These are phyloP conservation scores for Cylindricascospora bacillispora DNA, from an alignment of 1,139 yeast species.

Conservation along the genomic window DNA sequence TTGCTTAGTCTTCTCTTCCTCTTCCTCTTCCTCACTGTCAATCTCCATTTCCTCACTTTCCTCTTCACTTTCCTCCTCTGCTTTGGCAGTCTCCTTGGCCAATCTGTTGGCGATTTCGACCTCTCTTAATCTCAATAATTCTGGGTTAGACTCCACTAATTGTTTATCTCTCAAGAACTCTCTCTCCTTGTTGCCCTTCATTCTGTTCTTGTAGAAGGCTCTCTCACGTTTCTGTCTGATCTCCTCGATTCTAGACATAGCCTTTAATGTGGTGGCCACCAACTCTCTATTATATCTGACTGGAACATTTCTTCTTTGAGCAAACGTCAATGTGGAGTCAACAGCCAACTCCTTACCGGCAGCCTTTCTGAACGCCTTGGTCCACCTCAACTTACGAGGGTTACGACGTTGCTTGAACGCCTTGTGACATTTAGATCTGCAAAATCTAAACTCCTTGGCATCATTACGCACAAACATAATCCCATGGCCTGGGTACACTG, in stretches of 20 bases:
- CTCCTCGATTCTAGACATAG: slow-evolving; percentile 93
- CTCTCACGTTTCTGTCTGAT: slow-evolving; percentile 94
- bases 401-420: slow-evolving; percentile 96
- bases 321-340: slow-evolving; percentile 90
- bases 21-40: slow-evolving; percentile 32
- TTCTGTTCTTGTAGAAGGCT: slow-evolving; percentile 98
- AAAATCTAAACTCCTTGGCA: slow-evolving; percentile 92
- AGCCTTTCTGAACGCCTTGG: slow-evolving; percentile 97
- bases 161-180: slow-evolving; percentile 77
- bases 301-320: slow-evolving; percentile 95
- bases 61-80: slow-evolving; percentile 36
- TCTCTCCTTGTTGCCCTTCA: slow-evolving; percentile 92
- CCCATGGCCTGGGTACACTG: slow-evolving; percentile 95
- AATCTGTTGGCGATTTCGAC: slow-evolving; percentile 78
- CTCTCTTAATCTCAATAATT: slow-evolving; percentile 79
- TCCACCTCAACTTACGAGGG: slow-evolving; percentile 97
- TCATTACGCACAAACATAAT: slow-evolving; percentile 97
- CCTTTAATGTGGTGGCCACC: slow-evolving; percentile 85
- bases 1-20: slow-evolving; percentile 43
- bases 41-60: slow-evolving; percentile 34
- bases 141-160: slow-evolving; percentile 80
- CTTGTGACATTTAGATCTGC: slow-evolving; percentile 97
- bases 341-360: slow-evolving; percentile 98
- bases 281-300: slow-evolving; percentile 95
- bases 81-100: slow-evolving; percentile 51